phyloP scores from a whole-genome alignment of 225 moss, liverwort and hornwort genomes.

The Ulota crispa region DNA sequence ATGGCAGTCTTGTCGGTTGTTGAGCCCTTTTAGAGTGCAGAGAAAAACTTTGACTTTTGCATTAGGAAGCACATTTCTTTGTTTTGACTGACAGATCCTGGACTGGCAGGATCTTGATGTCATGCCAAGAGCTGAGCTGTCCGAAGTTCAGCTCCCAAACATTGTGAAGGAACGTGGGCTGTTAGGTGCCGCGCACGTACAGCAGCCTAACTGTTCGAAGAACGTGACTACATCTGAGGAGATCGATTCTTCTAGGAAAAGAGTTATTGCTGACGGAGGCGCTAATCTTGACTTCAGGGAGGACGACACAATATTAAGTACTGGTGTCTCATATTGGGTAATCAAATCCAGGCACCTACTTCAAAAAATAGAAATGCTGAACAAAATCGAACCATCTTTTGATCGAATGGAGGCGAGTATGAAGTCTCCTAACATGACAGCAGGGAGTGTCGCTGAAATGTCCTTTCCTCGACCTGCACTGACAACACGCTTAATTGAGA shows the following conservation, averaged over 20 bases:
- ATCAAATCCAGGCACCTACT: slow-evolving; percentile 41
- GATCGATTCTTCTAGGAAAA: slow-evolving; percentile 18
- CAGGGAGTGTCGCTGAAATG: slow-evolving; percentile 14
- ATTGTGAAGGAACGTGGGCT: slow-evolving; percentile 56
- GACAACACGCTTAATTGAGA: slow-evolving; percentile 8
- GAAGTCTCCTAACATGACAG: slow-evolving; percentile 7
- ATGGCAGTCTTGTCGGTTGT: slow-evolving; percentile 17
- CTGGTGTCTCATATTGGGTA: slow-evolving; percentile 33
- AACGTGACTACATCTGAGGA: slow-evolving; percentile 24
- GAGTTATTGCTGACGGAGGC: slow-evolving; percentile 26
- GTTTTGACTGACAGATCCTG: slow-evolving; percentile 15
- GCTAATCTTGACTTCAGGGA: slow-evolving; percentile 8
- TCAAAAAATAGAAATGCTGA: slow-evolving; percentile 43
- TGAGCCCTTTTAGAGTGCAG: background rate
- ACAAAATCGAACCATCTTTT: slow-evolving; percentile 13
- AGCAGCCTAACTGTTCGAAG: slow-evolving; percentile 23
- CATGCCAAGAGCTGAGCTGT: slow-evolving; percentile 34
- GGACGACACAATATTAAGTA: slow-evolving; percentile 16
- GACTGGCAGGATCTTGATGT: slow-evolving; percentile 43
- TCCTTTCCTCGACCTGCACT: slow-evolving; percentile 24
- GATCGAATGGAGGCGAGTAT: slow-evolving; percentile 1
- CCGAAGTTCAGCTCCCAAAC: slow-evolving; percentile 35
- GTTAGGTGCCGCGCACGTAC: slow-evolving; percentile 33
- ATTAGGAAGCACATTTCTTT: slow-evolving; percentile 4
- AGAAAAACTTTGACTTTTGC: slow-evolving; percentile 9